Evolutionary conservation across 2,329 filamentous ascomycete species (phyloP).

Genomic region (Botrytis elliptica): DNA sequence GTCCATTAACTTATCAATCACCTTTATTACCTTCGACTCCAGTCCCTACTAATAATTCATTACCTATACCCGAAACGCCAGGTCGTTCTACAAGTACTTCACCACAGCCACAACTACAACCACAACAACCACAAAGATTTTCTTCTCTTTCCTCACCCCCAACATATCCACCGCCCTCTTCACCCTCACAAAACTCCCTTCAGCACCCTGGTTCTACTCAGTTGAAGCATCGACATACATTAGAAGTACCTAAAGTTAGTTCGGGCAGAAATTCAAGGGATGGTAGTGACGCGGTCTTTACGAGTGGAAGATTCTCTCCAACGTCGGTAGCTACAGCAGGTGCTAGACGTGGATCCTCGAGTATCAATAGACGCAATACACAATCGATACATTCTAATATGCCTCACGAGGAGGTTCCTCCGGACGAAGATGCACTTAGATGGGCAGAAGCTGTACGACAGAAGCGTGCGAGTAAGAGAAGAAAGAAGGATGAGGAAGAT

Average conservation of each 20-base stretch:
- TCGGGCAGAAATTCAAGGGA: slow-evolving; percentile 72
- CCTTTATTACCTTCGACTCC: slow-evolving; percentile 36
- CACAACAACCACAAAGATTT: neutral
- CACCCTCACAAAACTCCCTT: slow-evolving; percentile 39
- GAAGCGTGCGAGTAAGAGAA: slow-evolving; percentile 84
- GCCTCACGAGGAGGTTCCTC: slow-evolving; percentile 77
- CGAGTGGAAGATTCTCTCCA: slow-evolving; percentile 81
- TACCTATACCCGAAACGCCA: slow-evolving; percentile 27
- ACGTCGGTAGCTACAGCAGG: slow-evolving; percentile 48
- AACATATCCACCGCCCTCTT: slow-evolving; percentile 53
- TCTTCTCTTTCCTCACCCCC: slow-evolving; percentile 58
- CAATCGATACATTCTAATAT: slow-evolving; percentile 82
- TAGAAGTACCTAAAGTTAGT: slow-evolving; percentile 75
- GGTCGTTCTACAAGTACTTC: slow-evolving; percentile 35
- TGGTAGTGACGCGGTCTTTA: slow-evolving; percentile 63
- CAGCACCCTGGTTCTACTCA: slow-evolving; percentile 53
- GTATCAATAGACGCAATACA: slow-evolving; percentile 75
- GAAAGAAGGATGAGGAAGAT: slow-evolving; percentile 79
- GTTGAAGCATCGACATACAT: slow-evolving; percentile 79
- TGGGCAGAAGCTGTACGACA: slow-evolving; percentile 94
- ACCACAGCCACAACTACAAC: slow-evolving; percentile 43
- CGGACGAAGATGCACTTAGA: slow-evolving; percentile 84
- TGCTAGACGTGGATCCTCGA: slow-evolving; percentile 77
- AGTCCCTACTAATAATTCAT: slow-evolving; percentile 31
- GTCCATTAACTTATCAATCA: slow-evolving; percentile 37